A percentile compares a stretch with the other conserved stretches of the same genome.
Evolutionary conservation across 139 green algal species (phyloP).

Genomic region (Chlamydomonas sp.): DNA sequence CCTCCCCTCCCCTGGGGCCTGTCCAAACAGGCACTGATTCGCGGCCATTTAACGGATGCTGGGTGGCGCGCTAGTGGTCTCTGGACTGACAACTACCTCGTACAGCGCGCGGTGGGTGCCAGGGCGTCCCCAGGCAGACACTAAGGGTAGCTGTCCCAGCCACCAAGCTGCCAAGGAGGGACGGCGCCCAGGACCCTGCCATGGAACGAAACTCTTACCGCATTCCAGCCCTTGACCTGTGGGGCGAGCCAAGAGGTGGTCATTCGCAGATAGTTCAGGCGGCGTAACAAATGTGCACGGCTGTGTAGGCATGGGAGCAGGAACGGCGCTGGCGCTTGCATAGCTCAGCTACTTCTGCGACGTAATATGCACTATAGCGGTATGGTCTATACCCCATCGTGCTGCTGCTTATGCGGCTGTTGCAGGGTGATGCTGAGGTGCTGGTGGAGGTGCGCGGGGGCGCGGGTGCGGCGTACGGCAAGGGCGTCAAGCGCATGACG

Average conservation of each 20-base stretch:
- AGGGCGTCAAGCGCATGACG: slow-evolving; percentile 67
- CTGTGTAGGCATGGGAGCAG: not conserved
- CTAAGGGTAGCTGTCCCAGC: not conserved
- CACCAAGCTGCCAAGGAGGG: not conserved
- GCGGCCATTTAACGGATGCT: slow-evolving; percentile 47
- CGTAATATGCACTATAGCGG: not conserved
- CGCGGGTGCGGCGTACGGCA: slow-evolving; percentile 59
- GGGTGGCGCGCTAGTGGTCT: slow-evolving; percentile 36
- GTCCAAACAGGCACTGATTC: slow-evolving; percentile 35
- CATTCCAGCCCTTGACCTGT: not conserved
- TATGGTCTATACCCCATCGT: not conserved
- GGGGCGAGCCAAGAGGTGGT: not conserved
- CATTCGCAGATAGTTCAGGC: not conserved
- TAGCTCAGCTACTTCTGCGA: not conserved
- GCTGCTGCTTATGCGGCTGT: not conserved
- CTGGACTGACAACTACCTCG: slow-evolving; percentile 49
- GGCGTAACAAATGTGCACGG: not conserved
- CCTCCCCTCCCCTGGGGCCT: not conserved
- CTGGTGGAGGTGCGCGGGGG: slow-evolving; percentile 66
- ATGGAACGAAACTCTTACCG: not conserved
- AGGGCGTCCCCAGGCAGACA: too few relatives aligned
- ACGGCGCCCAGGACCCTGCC: not conserved
- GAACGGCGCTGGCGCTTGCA: not conserved
- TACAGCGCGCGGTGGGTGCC: slow-evolving; percentile 9
- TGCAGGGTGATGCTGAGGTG: slow-evolving; percentile 60